Evolutionary conservation across 2,329 filamentous ascomycete genomes (phyloP).

Genomic region (Claviceps sorghi): DNA sequence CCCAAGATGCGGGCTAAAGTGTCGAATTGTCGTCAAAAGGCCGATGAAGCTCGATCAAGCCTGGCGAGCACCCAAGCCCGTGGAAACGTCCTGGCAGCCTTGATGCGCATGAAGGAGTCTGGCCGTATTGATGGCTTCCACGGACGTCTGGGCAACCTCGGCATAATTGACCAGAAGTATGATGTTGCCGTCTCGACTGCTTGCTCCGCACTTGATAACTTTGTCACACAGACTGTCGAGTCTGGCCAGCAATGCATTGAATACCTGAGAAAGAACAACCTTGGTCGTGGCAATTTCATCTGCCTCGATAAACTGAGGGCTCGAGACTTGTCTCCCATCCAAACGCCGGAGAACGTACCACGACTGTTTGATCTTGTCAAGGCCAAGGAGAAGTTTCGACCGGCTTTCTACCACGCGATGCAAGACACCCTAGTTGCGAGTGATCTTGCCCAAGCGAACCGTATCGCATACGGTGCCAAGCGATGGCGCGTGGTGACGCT

Average conservation of each 20-base stretch:
- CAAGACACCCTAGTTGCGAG: slow-evolving; percentile 89
- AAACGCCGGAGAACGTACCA: slow-evolving; percentile 84
- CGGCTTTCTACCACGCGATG: slow-evolving; percentile 89
- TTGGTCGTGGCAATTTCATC: slow-evolving; percentile 94
- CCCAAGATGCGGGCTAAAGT: slow-evolving; percentile 71
- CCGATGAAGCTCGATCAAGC: slow-evolving; percentile 85
- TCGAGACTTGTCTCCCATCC: slow-evolving; percentile 63
- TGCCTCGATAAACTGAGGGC: slow-evolving; percentile 74
- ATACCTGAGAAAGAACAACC: slow-evolving; percentile 90
- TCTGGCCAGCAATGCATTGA: slow-evolving; percentile 97
- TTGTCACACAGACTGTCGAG: slow-evolving; percentile 92
- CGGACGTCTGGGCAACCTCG: slow-evolving; percentile 83
- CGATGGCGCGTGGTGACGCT: slow-evolving; percentile 95
- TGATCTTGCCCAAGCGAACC: slow-evolving; percentile 88
- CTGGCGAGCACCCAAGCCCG: slow-evolving; percentile 82
- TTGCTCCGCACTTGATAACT: slow-evolving; percentile 80
- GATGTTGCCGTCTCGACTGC: slow-evolving; percentile 98
- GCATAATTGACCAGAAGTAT: slow-evolving; percentile 84
- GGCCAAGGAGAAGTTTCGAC: slow-evolving; percentile 71
- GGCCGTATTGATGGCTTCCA: slow-evolving; percentile 96
- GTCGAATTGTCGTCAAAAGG: slow-evolving; percentile 82
- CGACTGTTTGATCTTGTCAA: slow-evolving; percentile 86
- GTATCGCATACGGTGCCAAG: slow-evolving; percentile 86
- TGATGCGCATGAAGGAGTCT: slow-evolving; percentile 92
- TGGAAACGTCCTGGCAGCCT: slow-evolving; percentile 75